Evolutionary conservation across 495 filamentous ascomycete genomes (phyloP), one percentile per base, ranked within the genome.

Genomic region (Aspergillus sclerotiicarbonarius): DNA sequence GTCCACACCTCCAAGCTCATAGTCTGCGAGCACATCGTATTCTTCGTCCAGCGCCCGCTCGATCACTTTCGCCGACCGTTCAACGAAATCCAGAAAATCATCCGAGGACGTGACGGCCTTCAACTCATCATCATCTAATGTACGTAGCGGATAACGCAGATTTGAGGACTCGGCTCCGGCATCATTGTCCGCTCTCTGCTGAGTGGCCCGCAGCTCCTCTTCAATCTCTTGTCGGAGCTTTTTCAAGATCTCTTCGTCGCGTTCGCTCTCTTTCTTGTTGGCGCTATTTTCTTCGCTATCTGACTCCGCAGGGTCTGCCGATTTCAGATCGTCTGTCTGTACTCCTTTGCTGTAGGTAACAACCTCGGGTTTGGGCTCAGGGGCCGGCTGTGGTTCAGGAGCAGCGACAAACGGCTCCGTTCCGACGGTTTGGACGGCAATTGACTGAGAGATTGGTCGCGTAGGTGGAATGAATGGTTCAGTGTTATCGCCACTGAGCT

Each of bases 261-360:
- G 82, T 60, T 91, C 88, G 51, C 85, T 80, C 50, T 89, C 85
- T 65, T 89, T 83, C 69, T 87, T 82, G 74, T 88, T 94, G 50
- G 88, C 67, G 58, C 86, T 80, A 67, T 92, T 71, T 3, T 83
- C 83, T 25, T 89, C 89, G n/a, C 80, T 76, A 16, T 90, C 89
- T 9, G 86, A 86, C n/a, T 83, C 81, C 15, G 79, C 83, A 5
- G 80, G 12, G n/a, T 74, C 67, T 15, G 65, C 37, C 9, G 59
- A 58, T 18, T 59, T 61, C 61, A 71, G 41, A 8, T 79, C 79
- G 41, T 80, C 82, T 16, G 94, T 96, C 68, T 98, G 95, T 25
- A 98, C 91, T 13, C 83, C 91, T 76, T 96, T 99, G 79, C 89
- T 97, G 80, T 98, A 97, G 31, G 90, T 92, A 65, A 92, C 86